phyloP scores from a whole-genome alignment of 2,329 filamentous ascomycete species.

The Botrytis fabae region DNA sequence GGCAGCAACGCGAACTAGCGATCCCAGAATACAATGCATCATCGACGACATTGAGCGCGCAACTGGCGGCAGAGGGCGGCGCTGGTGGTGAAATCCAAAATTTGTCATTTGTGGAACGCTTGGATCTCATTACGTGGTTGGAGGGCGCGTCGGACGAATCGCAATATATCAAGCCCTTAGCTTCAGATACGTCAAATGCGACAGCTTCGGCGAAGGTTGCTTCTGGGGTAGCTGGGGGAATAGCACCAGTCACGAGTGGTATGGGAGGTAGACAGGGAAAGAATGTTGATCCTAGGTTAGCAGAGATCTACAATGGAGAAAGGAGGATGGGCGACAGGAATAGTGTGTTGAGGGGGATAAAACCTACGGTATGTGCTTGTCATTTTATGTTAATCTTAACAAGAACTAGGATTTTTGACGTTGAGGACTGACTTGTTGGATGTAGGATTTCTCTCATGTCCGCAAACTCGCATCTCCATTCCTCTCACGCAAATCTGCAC shows the following conservation, averaged over 20 bases:
- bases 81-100: constrained; percentile 74
- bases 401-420: neutral
- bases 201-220: constrained; percentile 51
- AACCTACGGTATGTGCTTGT: constrained; percentile 68
- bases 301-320: constrained; percentile 89
- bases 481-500: constrained; percentile 60
- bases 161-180: constrained; percentile 86
- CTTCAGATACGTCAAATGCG: constrained; percentile 55
- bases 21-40: constrained; percentile 90
- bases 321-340: constrained; percentile 92
- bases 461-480: constrained; percentile 82
- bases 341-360: constrained; percentile 80
- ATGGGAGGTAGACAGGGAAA: constrained; percentile 58
- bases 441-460: constrained; percentile 88
- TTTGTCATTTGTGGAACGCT: constrained; percentile 83
- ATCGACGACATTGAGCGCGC: constrained; percentile 76
- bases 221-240: constrained; percentile 46
- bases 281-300: constrained; percentile 76
- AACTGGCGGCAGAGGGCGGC: constrained; percentile 57
- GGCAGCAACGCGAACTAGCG: constrained; percentile 86
- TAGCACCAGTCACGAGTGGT: constrained; percentile 44
- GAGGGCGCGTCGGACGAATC: constrained; percentile 87
- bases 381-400: neutral
- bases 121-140: constrained; percentile 92
- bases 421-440: neutral